Evolutionary conservation across 805 yeast species (phyloP).

Genomic region (Yamadazyma phyllophila): DNA sequence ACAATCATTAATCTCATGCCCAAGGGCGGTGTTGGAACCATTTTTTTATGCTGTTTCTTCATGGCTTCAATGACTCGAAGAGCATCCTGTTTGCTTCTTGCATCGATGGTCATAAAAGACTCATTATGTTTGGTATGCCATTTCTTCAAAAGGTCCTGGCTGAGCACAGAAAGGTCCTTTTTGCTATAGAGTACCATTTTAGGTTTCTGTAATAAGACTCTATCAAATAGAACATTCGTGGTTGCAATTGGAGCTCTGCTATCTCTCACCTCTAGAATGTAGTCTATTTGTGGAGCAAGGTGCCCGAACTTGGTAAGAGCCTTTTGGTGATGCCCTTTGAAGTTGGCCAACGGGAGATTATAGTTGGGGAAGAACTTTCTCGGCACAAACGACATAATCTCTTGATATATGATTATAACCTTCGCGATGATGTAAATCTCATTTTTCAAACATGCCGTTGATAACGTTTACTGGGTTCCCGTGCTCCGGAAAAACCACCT

Average conservation of each 20-base stretch:
- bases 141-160: constrained; percentile 26
- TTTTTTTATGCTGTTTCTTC: constrained; percentile 39
- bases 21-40: constrained; percentile 75
- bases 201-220: constrained; percentile 52
- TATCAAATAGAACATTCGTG: constrained; percentile 74
- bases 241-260: constrained; percentile 86
- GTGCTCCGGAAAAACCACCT: constrained; percentile 74
- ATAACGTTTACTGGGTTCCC: constrained; percentile 84
- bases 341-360: constrained; percentile 67
- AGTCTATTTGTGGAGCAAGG: constrained; percentile 75
- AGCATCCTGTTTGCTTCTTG: constrained; percentile 52
- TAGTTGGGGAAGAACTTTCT: constrained; percentile 71
- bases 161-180: constrained; percentile 57
- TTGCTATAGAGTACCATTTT: constrained; percentile 76
- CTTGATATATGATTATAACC: neutral
- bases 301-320: constrained; percentile 68
- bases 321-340: constrained; percentile 86
- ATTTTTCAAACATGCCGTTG: constrained; percentile 63
- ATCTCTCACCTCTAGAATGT: constrained; percentile 83
- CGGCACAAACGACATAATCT: constrained; percentile 54
- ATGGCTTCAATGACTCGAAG: constrained; percentile 49
- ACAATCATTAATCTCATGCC: constrained; percentile 75
- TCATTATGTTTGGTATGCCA: constrained; percentile 34
- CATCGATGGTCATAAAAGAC: constrained; percentile 51
- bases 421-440: neutral